Evolutionary conservation across 2,329 filamentous ascomycete species (phyloP), one percentile per base, ranked within the genome.

Genomic region (Ophiostoma ulmi): DNA sequence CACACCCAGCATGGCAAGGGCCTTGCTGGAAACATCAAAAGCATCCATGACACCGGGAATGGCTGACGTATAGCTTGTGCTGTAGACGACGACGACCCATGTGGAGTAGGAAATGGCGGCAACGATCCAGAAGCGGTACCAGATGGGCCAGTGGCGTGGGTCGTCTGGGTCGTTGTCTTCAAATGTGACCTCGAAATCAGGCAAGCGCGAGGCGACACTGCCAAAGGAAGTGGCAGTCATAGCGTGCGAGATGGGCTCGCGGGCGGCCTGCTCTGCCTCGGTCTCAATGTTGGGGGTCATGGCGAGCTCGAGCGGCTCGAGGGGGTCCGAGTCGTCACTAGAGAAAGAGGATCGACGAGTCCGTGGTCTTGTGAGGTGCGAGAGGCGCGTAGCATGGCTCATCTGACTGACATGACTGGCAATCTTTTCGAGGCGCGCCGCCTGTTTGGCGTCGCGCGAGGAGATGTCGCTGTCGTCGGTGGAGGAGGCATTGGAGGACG

Each of bases 11-110:
- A 91, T 90, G 1, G 88, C 85, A 13, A 90, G 77, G 0, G 86
- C 85, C 61, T 86, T 80, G 65, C 70, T 76, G 0, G 79, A 73
- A 31, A 88, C 81, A 68, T 83, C 77, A 75, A 92, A 93, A 58
- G 90, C 87, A 20, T 81, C 77, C 80, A 88, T 87, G 79, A 94
- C 86, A 0, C 89, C 87, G 0, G 85, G 83, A 48, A 91, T 87
- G 8, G 87, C 87, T 0, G 89, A 87, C 1, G 91, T 92, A 77
- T 94, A 94, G 68, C 86, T 88, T 0, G 91, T 94, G 55, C 87
- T 91, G 77, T 92, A 91, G 48, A 92, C 78, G 17, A 93, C 88
- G 3, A 82, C 77, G 1, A 79, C 78, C 81, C 81, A 83, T 1
- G 80, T 81, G 3, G 79, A 77, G 74, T 77, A 83, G 58, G 79